Evolutionary conservation across 371 early-diverging fungal genomes (phyloP), one percentile per base, ranked within the genome.

Genomic region (Umbelopsis sp.): DNA sequence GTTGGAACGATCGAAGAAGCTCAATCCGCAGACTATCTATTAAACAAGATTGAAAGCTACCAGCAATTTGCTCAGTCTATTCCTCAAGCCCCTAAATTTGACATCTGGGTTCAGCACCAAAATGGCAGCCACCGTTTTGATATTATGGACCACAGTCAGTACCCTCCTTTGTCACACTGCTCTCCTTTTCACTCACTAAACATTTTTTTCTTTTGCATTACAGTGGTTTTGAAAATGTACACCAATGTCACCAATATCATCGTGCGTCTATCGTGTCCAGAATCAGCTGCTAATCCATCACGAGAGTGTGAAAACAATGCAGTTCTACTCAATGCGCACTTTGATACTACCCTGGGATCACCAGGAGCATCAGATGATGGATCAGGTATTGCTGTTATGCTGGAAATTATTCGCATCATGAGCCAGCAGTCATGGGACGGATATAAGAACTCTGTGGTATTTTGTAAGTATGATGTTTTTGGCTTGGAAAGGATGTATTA

Each of bases 231-330:
- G 66, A 87, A 87, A 72, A 84, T 82, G 67, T 93, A 91, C 69
- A 82, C 83, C 25, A 90, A 92, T 70, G 81, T 92, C 65, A 89
- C 92, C 53, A 92, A 91, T 69, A 86, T 93, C 62, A 81, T 91
- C 70, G 93, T 89, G 22, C 86, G 88, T 6, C 74, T 93, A 18
- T 87, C 91, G 16, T 92, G 92, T 68, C 89, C 89, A 7, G 82
- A 82, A 22, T 35, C 57, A 57, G 29, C 57, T 57, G 79, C 70
- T 32, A 50, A 74, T 46, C 57, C 72, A 44, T 44, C 69, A 53
- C 70, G 80, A 11, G 32, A 66, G 7, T 92, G 92, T 74, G 84
- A 89, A 70, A 48, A 85, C 32, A 86, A 90, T 63, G 84, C 92
- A 0, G 79, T 93, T 53, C 80, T 93, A 41, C 68, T 93, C 63